Evolutionary conservation across 2,329 filamentous ascomycete genomes (phyloP), one percentile per base, ranked within the genome.

Genomic region (Grosmannia penicillata): DNA sequence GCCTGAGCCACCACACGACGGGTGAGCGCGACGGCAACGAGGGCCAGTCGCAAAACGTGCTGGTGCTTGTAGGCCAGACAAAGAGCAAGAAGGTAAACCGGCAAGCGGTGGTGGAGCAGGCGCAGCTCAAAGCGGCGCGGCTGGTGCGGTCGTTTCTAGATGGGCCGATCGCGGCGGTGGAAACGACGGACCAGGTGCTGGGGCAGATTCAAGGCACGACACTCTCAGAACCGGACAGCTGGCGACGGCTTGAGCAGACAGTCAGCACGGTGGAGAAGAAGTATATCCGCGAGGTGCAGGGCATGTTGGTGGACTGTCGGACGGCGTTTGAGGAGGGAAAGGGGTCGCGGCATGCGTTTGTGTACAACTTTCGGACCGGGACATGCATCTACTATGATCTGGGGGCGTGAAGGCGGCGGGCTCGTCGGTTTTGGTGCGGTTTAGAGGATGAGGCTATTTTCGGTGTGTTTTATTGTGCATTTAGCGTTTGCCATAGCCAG

Each of bases 81-180:
- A 77, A 79, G 49, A 85, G 78, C 56, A 95, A 94, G 59, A 96
- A 95, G 62, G 82, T 81, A 45, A 95, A 94, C 58, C 77, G 89
- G 38, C 77, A 78, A 52, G 78, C 78, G 22, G 85, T 96, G 36
- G 78, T 95, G 34, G 84, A 93, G 54, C 81, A 87, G 47, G 79
- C 79, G 44, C 75, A 75, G 57, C 55, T 53, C 40, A 67, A 63
- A 45, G 66, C 65, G 5, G 67, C 72, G 23, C 72, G 71, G 40
- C 66, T 87, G 26, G 69, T 85, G 11, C 72, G 79, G 24, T 72
- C 72, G 5, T 85, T 85, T 47, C 64, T 83, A 6, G 72, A 80
- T 23, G 83, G 83, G 0, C 85, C 86, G 0, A 82, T 95, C 42
- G 73, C 82, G 9, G 89, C 87, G 1, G 79, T 96, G 37, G 89